Percentiles rank a stretch among this genome's conserved stretches.
Conservation (phyloP, 1,284 basidiomycete genomes). For the Puccinia triticina region DNA sequence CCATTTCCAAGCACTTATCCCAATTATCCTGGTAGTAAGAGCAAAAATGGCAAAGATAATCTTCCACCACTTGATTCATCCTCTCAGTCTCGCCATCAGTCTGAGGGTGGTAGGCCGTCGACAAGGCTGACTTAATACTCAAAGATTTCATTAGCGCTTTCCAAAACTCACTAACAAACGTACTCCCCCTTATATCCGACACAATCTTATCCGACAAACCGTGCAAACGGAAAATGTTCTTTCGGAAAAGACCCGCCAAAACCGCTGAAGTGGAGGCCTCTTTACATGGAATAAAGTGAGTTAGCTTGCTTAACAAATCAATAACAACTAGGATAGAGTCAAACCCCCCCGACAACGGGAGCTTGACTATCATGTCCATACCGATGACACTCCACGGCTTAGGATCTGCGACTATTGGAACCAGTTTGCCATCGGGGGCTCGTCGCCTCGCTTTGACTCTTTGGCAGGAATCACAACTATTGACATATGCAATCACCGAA, state of each 20-base stretch:
- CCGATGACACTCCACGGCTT: no score
- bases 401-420: not conserved
- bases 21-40: conserved; percentile 54
- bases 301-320: no score
- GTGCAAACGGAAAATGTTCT: not conserved
- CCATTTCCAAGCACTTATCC: conserved; percentile 54
- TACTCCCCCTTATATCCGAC: conserved; percentile 1
- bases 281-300: no score
- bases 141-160: not conserved
- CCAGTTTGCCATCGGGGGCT: conserved; percentile 59
- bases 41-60: conserved; percentile 53
- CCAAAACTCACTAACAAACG: conserved; percentile 27
- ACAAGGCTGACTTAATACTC: not conserved
- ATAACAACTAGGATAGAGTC: no score
- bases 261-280: not conserved
- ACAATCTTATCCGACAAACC: conserved; percentile 4
- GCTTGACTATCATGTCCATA: no score
- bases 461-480: conserved; percentile 59
- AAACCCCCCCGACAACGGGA: no score
- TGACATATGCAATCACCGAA: not conserved
- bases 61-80: not conserved
- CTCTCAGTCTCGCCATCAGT: no score
- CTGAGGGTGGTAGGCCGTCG: conserved; percentile 1
- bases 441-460: conserved; percentile 59
- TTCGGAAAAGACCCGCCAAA: not conserved